Conservation (phyloP, 306 rosid genomes). For the Trifolium dubium region DNA sequence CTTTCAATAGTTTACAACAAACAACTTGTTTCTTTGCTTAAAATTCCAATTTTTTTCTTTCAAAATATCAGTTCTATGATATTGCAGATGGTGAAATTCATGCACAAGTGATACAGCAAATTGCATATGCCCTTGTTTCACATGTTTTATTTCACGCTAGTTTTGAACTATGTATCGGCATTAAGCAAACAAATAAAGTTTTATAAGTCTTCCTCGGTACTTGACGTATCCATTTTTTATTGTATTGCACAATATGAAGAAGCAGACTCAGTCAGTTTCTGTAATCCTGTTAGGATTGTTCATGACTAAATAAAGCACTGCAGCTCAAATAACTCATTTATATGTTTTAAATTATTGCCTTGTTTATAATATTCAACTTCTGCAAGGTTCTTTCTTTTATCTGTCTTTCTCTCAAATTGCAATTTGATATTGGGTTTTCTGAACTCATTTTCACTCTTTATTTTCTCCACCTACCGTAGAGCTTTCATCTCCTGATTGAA, state of each 20-base stretch:
- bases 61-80: slow-evolving; percentile 1
- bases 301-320: background rate
- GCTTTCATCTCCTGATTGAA: slow-evolving; percentile 69
- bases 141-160: slow-evolving; percentile 7
- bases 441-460: slow-evolving; percentile 22
- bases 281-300: background rate
- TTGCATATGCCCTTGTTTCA: slow-evolving; percentile 2
- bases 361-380: slow-evolving; percentile 20
- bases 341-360: slow-evolving; percentile 1
- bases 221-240: slow-evolving; percentile 1
- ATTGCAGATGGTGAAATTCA: slow-evolving; percentile 13
- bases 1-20: background rate
- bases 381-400: background rate
- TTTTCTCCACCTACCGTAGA: slow-evolving; percentile 48
- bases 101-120: background rate
- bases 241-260: slow-evolving; percentile 25
- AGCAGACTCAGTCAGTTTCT: background rate
- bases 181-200: slow-evolving; percentile 11
- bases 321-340: slow-evolving; percentile 25
- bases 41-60: too few relatives aligned
- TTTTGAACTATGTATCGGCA: slow-evolving; percentile 15
- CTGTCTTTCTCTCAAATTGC: slow-evolving; percentile 1
- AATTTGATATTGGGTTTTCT: slow-evolving; percentile 20
- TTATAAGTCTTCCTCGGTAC: background rate
- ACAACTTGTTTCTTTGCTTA: background rate